phyloP scores from a whole-genome alignment of 495 filamentous ascomycete species.

The Annulohypoxylon bovei region DNA sequence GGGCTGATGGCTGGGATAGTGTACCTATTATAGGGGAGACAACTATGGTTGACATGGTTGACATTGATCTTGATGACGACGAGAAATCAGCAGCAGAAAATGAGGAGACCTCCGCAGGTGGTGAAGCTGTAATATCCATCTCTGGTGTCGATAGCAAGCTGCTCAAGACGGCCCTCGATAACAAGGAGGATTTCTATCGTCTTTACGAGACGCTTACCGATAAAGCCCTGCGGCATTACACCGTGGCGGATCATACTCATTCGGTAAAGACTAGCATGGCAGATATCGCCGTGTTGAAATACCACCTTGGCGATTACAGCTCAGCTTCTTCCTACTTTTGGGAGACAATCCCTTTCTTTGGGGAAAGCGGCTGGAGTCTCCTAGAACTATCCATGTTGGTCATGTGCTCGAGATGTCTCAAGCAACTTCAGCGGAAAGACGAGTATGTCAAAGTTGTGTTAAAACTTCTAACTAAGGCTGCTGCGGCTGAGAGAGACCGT shows the following conservation, averaged over 20 bases:
- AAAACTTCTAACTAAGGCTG: conserved; percentile 78
- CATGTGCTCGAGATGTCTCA: conserved; percentile 86
- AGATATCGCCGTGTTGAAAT: conserved; percentile 87
- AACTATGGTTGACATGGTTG: conserved; percentile 62
- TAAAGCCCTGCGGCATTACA: conserved; percentile 76
- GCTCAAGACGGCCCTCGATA: conserved; percentile 60
- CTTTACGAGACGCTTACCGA: conserved; percentile 78
- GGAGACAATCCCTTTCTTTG: conserved; percentile 83
- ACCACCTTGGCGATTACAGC: conserved; percentile 74
- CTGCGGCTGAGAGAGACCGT: conserved; percentile 63
- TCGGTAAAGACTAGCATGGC: conserved; percentile 80
- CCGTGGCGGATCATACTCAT: conserved; percentile 77
- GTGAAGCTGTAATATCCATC: conserved; percentile 35
- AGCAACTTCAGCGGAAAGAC: conserved; percentile 75
- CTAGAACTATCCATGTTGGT: conserved; percentile 84
- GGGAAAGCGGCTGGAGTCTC: conserved; percentile 78
- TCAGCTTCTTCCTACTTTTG: conserved; percentile 83
- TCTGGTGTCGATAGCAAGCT: conserved; percentile 63
- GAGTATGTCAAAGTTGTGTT: conserved; percentile 82
- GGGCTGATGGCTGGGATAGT: conserved; percentile 79
- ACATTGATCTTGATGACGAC: conserved; percentile 61
- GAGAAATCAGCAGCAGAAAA: conserved; percentile 20
- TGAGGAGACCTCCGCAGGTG: conserved; percentile 22
- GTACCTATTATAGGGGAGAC: conserved; percentile 66
- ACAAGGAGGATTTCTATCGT: conserved; percentile 62